These are phyloP conservation scores for Xylaria sp. DNA, from an alignment of 2,329 filamentous ascomycete species.

Conservation along the genomic window DNA sequence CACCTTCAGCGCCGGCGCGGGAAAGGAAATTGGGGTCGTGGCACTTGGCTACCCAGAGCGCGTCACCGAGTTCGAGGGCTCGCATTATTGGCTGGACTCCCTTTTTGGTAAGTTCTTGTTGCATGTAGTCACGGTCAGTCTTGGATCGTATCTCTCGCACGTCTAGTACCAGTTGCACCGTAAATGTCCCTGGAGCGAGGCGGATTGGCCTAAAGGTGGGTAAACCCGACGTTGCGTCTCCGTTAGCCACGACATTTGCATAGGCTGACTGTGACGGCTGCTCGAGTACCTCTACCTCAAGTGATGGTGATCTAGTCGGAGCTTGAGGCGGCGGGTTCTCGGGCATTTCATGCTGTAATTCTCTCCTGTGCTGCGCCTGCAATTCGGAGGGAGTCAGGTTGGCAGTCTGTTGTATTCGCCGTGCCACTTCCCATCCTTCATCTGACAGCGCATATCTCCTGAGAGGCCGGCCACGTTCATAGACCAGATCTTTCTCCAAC, in stretches of 20 bases:
- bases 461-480: slow-evolving; percentile 73
- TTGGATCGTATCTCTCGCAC: slow-evolving; percentile 77
- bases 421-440: slow-evolving; percentile 80
- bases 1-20: slow-evolving; percentile 67
- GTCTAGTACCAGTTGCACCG: slow-evolving; percentile 78
- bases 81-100: slow-evolving; percentile 74
- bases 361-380: slow-evolving; percentile 33
- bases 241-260: slow-evolving; percentile 55
- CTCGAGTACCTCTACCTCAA: slow-evolving; percentile 40
- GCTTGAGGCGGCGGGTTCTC: slow-evolving; percentile 30
- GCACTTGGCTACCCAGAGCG: slow-evolving; percentile 81
- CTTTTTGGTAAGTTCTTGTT: slow-evolving; percentile 74
- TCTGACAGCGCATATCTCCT: slow-evolving; percentile 78
- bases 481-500: slow-evolving; percentile 76
- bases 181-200: slow-evolving; percentile 73
- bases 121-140: slow-evolving; percentile 80
- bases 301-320: slow-evolving; percentile 36
- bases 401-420: slow-evolving; percentile 65
- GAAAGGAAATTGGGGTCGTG: slow-evolving; percentile 66
- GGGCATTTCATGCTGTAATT: slow-evolving; percentile 23
- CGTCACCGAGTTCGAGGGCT: slow-evolving; percentile 77
- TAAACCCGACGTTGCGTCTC: slow-evolving; percentile 47
- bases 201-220: slow-evolving; percentile 67
- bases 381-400: slow-evolving; percentile 36
- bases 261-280: slow-evolving; percentile 43